Base-by-base conservation (phyloP, 1,284 basidiomycete genomes). In the Chalciporus piperatoides region DNA sequence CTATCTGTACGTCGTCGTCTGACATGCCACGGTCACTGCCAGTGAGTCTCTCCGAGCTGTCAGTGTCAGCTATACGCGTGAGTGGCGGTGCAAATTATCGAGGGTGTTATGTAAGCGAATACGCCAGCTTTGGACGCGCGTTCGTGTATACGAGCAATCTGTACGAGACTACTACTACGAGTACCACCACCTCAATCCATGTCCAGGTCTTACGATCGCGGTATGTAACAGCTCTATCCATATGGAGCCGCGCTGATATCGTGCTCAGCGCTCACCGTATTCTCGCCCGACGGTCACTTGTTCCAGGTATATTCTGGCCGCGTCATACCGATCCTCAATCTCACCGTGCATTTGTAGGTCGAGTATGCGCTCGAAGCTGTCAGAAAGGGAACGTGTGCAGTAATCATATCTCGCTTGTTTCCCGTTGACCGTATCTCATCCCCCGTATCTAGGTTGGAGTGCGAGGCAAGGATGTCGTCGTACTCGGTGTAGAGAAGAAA, bases 401-500 rank as follows among this genome's bases (percentile, higher is more conserved):
- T 97, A 65, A 61, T 65, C 81, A 14, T 39, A 6, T 42, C 6
- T 17, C 15, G n/a, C 5, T 24, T 23, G 23, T 38, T 15, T 44
- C 23, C 10, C 1, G 23, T 35, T 9, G 9, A 21, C 8, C 21
- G 14, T 12, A 11, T 27, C 52, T 65, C 46, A 55, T n/a, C 11
- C 33, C 52, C 37, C 48, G 17, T 25, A 41, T 40, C 38, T 51
- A 96, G 93, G 93, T 99, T 53, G 97, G 97, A 45, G 92, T 99
- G 27, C 84, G 93, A 55, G 97, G 97, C 56, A 88, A 91, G 67
- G 87, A 95, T 62, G 90, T 95, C 30, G 97, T 97, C 4, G 93
- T 99, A 4, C 80, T 99, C 23, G 97, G 96, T 47, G 97, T 99
- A 17, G 97, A 99, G 79, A 99, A 99, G 86, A 99, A 98, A 73